Base-by-base conservation (phyloP, 78 protist genomes). In the Isochrysis galbana region DNA sequence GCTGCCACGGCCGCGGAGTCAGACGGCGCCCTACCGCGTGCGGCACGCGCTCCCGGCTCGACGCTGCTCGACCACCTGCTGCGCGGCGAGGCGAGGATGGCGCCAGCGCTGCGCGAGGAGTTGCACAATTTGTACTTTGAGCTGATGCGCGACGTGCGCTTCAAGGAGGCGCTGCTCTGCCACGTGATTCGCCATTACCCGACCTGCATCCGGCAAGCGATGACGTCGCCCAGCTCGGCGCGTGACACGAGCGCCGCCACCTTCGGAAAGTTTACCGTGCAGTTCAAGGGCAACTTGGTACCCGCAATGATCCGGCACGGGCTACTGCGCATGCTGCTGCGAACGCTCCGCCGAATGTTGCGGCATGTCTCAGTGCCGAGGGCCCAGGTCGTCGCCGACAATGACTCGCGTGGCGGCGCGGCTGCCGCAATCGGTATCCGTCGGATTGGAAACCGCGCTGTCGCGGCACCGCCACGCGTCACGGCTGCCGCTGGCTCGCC, bases 71-170 rank as follows among this genome's bases (percentile, higher is more conserved):
- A 61, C 72, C 21, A 3, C 38, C 72, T 61, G 26, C 72, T 61
- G 72, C 26, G 72, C 5, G 72, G 10, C 38, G 72, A 61, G 26
- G 22, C 38, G 38, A 11, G 26, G 32, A 11, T 61, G n/a, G 72
- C 38, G 29, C 29, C 39, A 21, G 90, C 32, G 0, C 22, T 34
- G 39, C 36, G 90, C 17, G 74, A 45, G 70, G 90, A 48, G 74
- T 67, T 88, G 91, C 91, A 88, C 80, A 10, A n/a, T n/a, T 51
- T 88, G 19, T 88, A 88, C 80, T 39, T 88, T 29, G 78, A 88
- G 91, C 91, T 88, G 54, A 88, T 88, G 48, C 78, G 83, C 11
- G 91, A 88, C 34, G n/a, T 36, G 77, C 91, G 1, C 21, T 88
- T 88, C 48, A 88, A 88, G 91, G 22, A 61, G 48, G 36, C 47